phyloP scores from a whole-genome alignment of 1,284 basidiomycete genomes.

The Leccinum angustisporum region DNA sequence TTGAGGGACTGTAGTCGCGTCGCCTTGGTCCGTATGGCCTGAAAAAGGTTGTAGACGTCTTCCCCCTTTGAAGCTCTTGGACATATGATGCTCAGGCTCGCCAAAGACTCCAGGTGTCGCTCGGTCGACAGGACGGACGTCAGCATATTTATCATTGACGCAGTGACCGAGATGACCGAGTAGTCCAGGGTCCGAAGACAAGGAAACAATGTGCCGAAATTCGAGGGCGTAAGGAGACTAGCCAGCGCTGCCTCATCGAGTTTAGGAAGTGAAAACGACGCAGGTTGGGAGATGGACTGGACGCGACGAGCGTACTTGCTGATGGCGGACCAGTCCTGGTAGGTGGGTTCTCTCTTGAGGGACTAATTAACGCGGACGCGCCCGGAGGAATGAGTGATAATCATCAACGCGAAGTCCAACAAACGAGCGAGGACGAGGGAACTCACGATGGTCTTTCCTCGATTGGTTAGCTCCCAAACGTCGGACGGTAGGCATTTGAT shows the following conservation, averaged over 20 bases:
- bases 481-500: constrained; percentile 31
- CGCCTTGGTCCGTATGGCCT: constrained; percentile 25
- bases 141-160: constrained; percentile 23
- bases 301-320: constrained; percentile 30
- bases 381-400: not conserved
- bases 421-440: not conserved
- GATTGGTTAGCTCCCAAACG: constrained; percentile 24
- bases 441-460: constrained; percentile 27
- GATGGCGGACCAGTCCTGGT: constrained; percentile 25
- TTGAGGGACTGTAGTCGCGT: constrained; percentile 18
- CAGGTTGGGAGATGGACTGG: constrained; percentile 23
- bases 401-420: constrained; percentile 5
- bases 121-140: constrained; percentile 23
- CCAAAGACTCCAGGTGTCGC: constrained; percentile 20
- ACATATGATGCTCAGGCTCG: constrained; percentile 24
- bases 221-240: constrained; percentile 20
- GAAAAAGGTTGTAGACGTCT: constrained; percentile 24
- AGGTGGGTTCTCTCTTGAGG: constrained; percentile 21
- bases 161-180: constrained; percentile 25
- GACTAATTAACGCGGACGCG: constrained; percentile 12
- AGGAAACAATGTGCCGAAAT: constrained; percentile 28
- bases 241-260: constrained; percentile 26
- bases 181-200: constrained; percentile 29
- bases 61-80: constrained; percentile 23
- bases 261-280: constrained; percentile 21